phyloP scores from a whole-genome alignment of 352 stramenopile species.

The Phytophthora tubulina region DNA sequence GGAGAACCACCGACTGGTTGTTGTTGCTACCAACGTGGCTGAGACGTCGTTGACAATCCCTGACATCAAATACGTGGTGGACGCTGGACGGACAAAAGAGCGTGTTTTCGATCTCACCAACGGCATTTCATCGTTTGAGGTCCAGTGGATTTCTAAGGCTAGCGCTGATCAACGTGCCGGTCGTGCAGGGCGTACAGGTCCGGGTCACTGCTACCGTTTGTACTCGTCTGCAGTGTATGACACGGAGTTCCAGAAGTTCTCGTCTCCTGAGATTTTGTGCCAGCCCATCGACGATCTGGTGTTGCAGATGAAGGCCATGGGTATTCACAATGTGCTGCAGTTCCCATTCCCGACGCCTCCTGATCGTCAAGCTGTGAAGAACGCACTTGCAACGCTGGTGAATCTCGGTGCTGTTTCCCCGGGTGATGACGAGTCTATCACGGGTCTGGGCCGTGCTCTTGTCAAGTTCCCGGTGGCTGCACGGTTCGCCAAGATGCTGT shows the following conservation, averaged over 20 bases:
- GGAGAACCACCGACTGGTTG: constrained; percentile 92
- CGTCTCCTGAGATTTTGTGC: constrained; percentile 90
- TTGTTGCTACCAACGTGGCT: constrained; percentile 98
- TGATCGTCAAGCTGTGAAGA: constrained; percentile 86
- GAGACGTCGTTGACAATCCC: constrained; percentile 98
- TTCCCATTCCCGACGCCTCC: constrained; percentile 98
- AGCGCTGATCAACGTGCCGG: constrained; percentile 93
- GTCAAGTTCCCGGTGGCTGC: constrained; percentile 90
- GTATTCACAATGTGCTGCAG: constrained; percentile 94
- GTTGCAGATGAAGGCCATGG: constrained; percentile 98
- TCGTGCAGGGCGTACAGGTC: constrained; percentile 95
- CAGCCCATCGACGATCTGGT: constrained; percentile 97
- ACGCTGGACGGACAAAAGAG: constrained; percentile 96
- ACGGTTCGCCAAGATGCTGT: constrained; percentile 92
- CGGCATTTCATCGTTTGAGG: constrained; percentile 95
- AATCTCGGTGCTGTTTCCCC: constrained; percentile 75
- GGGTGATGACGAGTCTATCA: constrained; percentile 75
- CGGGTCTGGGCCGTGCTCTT: constrained; percentile 79
- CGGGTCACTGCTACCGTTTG: constrained; percentile 98
- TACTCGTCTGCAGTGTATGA: constrained; percentile 97
- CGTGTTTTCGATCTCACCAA: constrained; percentile 94
- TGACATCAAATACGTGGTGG: constrained; percentile 97
- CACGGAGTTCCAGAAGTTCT: constrained; percentile 94
- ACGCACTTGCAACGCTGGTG: constrained; percentile 88
- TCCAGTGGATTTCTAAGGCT: constrained; percentile 91